phyloP scores from a whole-genome alignment of 2,329 filamentous ascomycete genomes.

The Trichoderma endophyticum region DNA sequence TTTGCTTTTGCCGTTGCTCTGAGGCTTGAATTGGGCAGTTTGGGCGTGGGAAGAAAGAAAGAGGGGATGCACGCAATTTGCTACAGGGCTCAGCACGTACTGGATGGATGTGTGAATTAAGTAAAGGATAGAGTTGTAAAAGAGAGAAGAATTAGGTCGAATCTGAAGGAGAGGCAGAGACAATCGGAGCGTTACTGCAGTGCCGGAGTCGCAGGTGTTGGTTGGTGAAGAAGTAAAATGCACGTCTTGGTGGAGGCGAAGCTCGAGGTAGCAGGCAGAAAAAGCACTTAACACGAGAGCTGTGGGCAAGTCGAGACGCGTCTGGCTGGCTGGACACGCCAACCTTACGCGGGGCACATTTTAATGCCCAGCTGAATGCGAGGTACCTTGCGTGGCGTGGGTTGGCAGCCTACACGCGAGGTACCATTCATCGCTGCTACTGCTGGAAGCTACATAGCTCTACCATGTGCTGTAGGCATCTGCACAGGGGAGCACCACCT shows the following conservation, averaged over 20 bases:
- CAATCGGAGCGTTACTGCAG: neutral
- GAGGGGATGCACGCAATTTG: neutral
- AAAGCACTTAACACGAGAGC: conserved; percentile 21
- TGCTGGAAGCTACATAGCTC: neutral
- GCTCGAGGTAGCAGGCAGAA: conserved; percentile 14
- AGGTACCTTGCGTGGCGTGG: neutral
- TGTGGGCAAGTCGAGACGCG: conserved; percentile 18
- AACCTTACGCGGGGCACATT: conserved; percentile 30
- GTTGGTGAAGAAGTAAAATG: neutral
- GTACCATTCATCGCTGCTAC: neutral
- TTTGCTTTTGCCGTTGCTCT: neutral
- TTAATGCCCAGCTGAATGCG: neutral
- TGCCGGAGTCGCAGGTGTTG: neutral
- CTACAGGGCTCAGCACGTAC: neutral
- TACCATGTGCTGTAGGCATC: neutral
- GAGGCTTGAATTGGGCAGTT: neutral
- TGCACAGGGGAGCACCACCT: neutral
- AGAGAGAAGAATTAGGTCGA: neutral
- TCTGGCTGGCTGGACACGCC: conserved; percentile 26
- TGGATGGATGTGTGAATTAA: neutral
- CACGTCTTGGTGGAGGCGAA: conserved; percentile 13
- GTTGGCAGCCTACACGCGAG: neutral
- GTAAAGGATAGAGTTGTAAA: neutral
- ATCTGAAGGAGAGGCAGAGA: neutral
- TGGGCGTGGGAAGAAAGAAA: neutral